phyloP scores from a whole-genome alignment of 805 yeast species.

The Wickerhamomyces queroliae region DNA sequence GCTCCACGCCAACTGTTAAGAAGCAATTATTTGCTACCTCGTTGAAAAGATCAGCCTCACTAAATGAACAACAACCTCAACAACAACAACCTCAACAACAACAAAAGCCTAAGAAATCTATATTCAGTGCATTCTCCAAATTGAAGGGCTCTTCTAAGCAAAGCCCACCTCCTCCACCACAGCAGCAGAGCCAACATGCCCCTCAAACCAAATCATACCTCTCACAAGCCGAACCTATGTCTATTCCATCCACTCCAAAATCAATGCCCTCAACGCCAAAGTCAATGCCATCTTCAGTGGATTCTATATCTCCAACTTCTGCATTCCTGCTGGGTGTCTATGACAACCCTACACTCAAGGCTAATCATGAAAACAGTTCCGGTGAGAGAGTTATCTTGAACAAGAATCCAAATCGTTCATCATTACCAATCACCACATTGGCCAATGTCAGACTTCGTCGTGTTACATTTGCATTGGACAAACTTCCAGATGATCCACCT shows the following conservation, averaged over 20 bases:
- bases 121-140: constrained; percentile 26
- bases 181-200: constrained; percentile 2
- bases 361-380: background rate
- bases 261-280: constrained; percentile 2
- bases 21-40: too few relatives aligned
- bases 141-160: constrained; percentile 10
- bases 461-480: constrained; percentile 74
- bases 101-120: constrained; percentile 17
- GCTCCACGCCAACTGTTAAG: too few relatives aligned
- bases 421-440: constrained; percentile 26
- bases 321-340: constrained; percentile 7
- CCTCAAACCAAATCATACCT: constrained; percentile 1
- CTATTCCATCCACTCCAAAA: constrained; percentile 2
- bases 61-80: constrained; percentile 5
- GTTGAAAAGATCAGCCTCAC: constrained; percentile 15
- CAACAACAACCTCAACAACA: background rate
- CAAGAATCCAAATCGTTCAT: constrained; percentile 35
- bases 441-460: constrained; percentile 41
- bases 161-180: constrained; percentile 9
- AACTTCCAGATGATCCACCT: constrained; percentile 77
- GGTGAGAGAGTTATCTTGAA: constrained; percentile 35
- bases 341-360: constrained; percentile 2
- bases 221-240: constrained; percentile 1
- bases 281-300: constrained; percentile 7
- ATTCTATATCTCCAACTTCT: constrained; percentile 11